These are phyloP conservation scores for Puccinia polysora DNA, from an alignment of 1,284 basidiomycete species.

Conservation along the genomic window DNA sequence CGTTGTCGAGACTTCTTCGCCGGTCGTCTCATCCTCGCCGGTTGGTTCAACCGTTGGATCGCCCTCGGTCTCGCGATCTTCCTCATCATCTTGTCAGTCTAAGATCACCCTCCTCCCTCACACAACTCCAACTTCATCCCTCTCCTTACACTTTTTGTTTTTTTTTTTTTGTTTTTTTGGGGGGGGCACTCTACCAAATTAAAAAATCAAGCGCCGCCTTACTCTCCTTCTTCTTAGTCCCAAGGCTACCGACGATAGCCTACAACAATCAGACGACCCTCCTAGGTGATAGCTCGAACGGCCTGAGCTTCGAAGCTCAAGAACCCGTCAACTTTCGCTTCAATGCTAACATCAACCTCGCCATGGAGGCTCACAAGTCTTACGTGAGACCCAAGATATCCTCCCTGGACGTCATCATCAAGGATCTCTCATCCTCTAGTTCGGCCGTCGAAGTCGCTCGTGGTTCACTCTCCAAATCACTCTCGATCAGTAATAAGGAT, in stretches of 20 bases:
- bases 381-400: conserved; percentile 1
- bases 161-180: not conserved
- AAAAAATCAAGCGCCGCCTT: conserved; percentile 1
- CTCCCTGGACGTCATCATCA: conserved; percentile 1
- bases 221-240: conserved; percentile 15
- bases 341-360: conserved; percentile 17
- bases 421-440: conserved; percentile 9
- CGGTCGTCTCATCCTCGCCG: no score
- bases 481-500: conserved; percentile 8
- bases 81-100: no score
- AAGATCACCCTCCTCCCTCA: not conserved
- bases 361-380: conserved; percentile 5
- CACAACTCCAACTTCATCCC: not conserved
- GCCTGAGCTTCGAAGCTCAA: conserved; percentile 2
- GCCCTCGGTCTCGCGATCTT: no score
- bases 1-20: no score
- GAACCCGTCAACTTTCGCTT: conserved; percentile 28
- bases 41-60: no score
- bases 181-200: not conserved
- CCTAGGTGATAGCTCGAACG: conserved; percentile 9
- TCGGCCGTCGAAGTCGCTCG: conserved; percentile 15
- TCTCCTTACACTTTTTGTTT: not conserved
- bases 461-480: not conserved
- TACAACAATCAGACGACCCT: conserved; percentile 33
- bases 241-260: conserved; percentile 7